A percentile compares a stretch with the other conserved stretches of the same genome.
phyloP scores from a whole-genome alignment of 1,284 basidiomycete species.

The Rhodotorula sp. region DNA sequence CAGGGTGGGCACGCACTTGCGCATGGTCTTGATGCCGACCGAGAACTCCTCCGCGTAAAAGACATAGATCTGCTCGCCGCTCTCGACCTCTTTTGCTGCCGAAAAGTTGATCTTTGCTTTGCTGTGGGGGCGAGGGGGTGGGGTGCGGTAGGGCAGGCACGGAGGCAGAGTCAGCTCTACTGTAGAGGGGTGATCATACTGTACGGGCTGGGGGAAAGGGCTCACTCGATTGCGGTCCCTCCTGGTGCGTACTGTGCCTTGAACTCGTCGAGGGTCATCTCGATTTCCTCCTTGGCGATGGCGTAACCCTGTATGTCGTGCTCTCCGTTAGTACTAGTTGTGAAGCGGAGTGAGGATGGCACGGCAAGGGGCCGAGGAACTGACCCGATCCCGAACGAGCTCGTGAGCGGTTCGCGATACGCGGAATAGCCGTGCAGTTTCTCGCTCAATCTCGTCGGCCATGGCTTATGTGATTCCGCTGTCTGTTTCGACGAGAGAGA shows the following conservation, averaged over 20 bases:
- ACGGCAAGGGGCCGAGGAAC: conserved; percentile 32
- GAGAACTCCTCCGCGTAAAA: conserved; percentile 91
- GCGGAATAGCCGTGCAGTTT: conserved; percentile 77
- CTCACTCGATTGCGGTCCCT: conserved; percentile 47
- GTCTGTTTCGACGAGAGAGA: too few relatives aligned
- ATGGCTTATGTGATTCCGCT: background rate
- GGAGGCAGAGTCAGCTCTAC: background rate
- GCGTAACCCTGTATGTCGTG: conserved; percentile 48
- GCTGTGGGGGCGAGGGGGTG: conserved; percentile 54
- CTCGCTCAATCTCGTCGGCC: conserved; percentile 50
- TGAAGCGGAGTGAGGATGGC: background rate
- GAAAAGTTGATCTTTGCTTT: conserved; percentile 79
- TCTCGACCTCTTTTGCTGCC: conserved; percentile 37
- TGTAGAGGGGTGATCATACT: background rate
- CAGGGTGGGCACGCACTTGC: conserved; percentile 65
- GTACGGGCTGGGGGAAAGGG: background rate
- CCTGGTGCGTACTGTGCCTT: conserved; percentile 59
- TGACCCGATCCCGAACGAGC: conserved; percentile 80
- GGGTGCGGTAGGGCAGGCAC: background rate
- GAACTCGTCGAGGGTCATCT: conserved; percentile 77
- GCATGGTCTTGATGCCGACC: conserved; percentile 92
- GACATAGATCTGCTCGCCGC: conserved; percentile 77
- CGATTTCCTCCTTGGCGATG: conserved; percentile 82
- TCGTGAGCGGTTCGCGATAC: conserved; percentile 97
- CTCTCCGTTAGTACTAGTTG: background rate